Percentiles rank a stretch among this genome's conserved stretches.
Conservation (phyloP, 345 rosid species). For the Erodium maritimum region DNA sequence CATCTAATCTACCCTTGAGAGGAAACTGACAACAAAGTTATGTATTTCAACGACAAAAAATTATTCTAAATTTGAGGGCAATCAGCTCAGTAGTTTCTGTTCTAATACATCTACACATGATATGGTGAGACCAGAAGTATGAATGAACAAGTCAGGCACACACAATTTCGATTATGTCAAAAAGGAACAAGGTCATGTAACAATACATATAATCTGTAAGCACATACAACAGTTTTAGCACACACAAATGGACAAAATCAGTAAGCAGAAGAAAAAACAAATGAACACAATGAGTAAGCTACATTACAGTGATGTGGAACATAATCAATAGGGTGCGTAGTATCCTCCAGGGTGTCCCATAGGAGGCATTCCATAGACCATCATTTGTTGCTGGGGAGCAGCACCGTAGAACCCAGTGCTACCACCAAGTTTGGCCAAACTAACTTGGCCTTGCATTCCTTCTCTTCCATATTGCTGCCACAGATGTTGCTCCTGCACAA, state of each 20-base stretch:
- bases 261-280: too few species aligned
- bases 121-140: too few species aligned
- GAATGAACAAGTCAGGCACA: too few species aligned
- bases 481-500: conserved; percentile 50
- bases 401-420: conserved; percentile 28
- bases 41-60: background rate
- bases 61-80: background rate
- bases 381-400: conserved; percentile 17
- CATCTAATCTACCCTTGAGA: background rate
- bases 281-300: too few species aligned
- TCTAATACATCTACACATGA: too few species aligned
- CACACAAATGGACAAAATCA: too few species aligned
- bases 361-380: conserved; percentile 61
- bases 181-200: too few species aligned
- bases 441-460: conserved; percentile 67
- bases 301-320: too few species aligned
- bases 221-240: too few species aligned
- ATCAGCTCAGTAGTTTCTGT: too few species aligned
- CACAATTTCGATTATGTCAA: too few species aligned
- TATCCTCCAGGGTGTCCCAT: conserved; percentile 39
- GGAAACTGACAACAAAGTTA: background rate
- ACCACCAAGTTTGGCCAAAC: conserved; percentile 33
- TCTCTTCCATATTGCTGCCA: conserved; percentile 60
- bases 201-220: too few species aligned
- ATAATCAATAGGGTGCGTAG: conserved; percentile 27